These are phyloP conservation scores for Phlebiopsis gigantea DNA, from an alignment of 768 basidiomycete species.

Conservation along the genomic window DNA sequence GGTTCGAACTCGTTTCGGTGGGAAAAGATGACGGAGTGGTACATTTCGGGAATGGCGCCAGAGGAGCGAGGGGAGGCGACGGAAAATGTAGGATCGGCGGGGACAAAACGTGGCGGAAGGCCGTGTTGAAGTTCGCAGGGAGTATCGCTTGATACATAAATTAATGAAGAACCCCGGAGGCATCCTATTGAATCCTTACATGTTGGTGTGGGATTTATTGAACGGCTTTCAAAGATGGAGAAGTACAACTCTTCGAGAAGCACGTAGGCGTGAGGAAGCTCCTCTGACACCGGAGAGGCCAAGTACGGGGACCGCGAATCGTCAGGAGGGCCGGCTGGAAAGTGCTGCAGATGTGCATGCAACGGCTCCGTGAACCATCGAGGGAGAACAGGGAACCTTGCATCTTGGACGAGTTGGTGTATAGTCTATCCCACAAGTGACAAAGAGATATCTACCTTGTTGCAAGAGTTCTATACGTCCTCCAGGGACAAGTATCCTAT, in stretches of 20 bases:
- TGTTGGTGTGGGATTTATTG: conserved; percentile 63
- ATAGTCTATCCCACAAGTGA: not conserved
- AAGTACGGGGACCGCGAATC: conserved; percentile 33
- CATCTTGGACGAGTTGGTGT: conserved; percentile 35
- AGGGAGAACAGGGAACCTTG: conserved; percentile 64
- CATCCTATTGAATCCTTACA: conserved; percentile 32
- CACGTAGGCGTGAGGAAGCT: conserved; percentile 54
- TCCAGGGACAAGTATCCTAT: conserved; percentile 58
- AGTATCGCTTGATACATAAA: conserved; percentile 54
- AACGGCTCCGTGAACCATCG: conserved; percentile 70
- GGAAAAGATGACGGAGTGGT: not conserved
- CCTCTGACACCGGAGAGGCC: conserved; percentile 27
- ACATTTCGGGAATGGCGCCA: conserved; percentile 34
- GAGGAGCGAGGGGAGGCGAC: conserved; percentile 60
- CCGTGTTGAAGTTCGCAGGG: conserved; percentile 61
- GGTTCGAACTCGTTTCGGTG: conserved; percentile 7
- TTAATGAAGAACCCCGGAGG: conserved; percentile 1
- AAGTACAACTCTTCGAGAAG: conserved; percentile 65
- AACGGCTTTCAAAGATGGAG: conserved; percentile 61
- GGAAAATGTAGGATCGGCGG: conserved; percentile 57
- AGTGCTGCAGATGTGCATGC: conserved; percentile 35
- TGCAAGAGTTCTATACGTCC: conserved; percentile 69
- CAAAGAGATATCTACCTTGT: conserved; percentile 42
- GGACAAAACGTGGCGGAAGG: conserved; percentile 57
- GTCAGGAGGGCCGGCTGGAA: conserved; percentile 44